Evolutionary conservation across 495 filamentous ascomycete species (phyloP).

Genomic region (Cladorrhinum samala): DNA sequence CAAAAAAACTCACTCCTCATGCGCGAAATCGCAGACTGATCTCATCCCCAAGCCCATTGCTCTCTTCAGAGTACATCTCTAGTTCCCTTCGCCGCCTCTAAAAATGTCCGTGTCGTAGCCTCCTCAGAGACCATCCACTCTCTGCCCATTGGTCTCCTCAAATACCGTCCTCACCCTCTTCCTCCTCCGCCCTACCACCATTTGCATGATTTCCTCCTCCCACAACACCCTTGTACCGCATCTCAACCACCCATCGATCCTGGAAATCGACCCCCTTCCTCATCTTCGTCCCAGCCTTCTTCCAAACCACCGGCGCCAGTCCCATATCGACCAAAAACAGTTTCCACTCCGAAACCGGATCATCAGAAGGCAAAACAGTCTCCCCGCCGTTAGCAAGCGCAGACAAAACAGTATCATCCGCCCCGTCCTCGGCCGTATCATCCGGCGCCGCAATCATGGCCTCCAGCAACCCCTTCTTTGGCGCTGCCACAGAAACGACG

Average conservation of each 20-base stretch:
- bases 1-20: too few relatives aligned
- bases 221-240: slow-evolving; percentile 43
- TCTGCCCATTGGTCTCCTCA: neutral
- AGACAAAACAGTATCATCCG: slow-evolving; percentile 23
- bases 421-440: slow-evolving; percentile 29
- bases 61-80: neutral
- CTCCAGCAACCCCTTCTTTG: slow-evolving; percentile 74
- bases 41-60: too few relatives aligned
- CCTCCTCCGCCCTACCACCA: slow-evolving; percentile 21
- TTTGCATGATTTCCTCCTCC: neutral
- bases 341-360: slow-evolving; percentile 52
- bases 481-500: slow-evolving; percentile 76
- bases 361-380: slow-evolving; percentile 19
- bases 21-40: too few relatives aligned
- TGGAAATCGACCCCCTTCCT: slow-evolving; percentile 81
- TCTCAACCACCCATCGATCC: slow-evolving; percentile 69
- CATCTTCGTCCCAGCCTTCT: slow-evolving; percentile 72
- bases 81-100: neutral
- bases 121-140: neutral
- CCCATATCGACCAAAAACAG: slow-evolving; percentile 82
- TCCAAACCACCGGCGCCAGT: slow-evolving; percentile 73
- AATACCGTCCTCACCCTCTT: slow-evolving; percentile 3
- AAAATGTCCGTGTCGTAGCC: neutral
- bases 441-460: slow-evolving; percentile 57
- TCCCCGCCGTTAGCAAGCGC: too few relatives aligned